Percentiles rank a stretch among this genome's conserved stretches.
phyloP scores from a whole-genome alignment of 352 stramenopile species.

The Globisporangium yorkense region DNA sequence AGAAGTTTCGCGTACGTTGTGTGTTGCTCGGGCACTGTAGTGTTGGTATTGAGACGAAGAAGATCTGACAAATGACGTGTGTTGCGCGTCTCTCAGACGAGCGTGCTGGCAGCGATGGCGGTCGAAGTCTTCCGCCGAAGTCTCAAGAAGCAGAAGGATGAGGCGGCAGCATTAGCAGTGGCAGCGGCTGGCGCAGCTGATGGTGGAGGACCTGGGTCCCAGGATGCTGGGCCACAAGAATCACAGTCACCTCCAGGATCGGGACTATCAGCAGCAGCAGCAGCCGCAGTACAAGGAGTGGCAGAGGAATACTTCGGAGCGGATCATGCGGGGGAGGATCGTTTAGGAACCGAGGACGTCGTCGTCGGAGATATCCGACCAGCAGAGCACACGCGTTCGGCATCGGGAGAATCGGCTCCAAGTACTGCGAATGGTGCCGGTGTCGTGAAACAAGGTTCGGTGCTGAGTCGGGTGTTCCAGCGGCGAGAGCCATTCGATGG shows the following conservation, averaged over 20 bases:
- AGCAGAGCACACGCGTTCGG: not conserved
- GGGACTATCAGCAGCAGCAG: not conserved
- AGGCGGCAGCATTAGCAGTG: not conserved
- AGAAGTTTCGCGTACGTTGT: constrained; percentile 51
- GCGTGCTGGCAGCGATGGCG: constrained; percentile 53
- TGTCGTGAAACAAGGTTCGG: constrained; percentile 12
- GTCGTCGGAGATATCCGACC: not conserved
- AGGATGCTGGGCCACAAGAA: too few relatives aligned
- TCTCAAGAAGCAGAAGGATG: constrained; percentile 26
- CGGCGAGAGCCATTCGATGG: not conserved
- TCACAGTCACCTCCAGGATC: too few relatives aligned
- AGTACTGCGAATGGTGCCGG: not conserved
- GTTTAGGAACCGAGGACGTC: not conserved
- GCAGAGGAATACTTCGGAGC: too few relatives aligned
- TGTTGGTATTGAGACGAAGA: not conserved
- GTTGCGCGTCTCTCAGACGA: constrained; percentile 24
- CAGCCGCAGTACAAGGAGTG: not conserved
- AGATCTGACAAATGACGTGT: not conserved
- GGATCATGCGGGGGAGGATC: not conserved
- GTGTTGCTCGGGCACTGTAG: not conserved
- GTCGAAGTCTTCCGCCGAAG: constrained; percentile 44
- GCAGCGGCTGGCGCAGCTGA: not conserved
- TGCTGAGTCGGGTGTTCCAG: constrained; percentile 26
- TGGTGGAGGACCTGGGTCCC: not conserved
- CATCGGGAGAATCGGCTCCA: not conserved